Evolutionary conservation across 139 green algal species (phyloP).

Genomic region (Coccomyxa sp.): DNA sequence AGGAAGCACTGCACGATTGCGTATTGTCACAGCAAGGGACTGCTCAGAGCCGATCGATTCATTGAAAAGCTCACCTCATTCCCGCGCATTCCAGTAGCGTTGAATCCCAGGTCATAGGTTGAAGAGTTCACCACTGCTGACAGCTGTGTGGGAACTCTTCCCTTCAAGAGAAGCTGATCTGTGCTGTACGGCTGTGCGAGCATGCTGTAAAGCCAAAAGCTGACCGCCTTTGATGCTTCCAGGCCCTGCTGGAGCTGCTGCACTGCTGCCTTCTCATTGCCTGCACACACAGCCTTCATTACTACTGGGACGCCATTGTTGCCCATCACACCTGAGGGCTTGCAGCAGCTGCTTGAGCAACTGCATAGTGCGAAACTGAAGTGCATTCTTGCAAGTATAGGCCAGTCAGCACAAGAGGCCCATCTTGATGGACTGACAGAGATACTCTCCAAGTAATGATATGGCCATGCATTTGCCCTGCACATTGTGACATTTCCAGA

Average conservation of each 20-base stretch:
- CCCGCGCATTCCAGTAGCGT: not conserved
- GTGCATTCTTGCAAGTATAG: not conserved
- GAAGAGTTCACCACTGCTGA: not conserved
- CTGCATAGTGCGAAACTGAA: not conserved
- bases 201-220: conserved; percentile 1
- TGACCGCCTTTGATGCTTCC: not conserved
- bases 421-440: not conserved
- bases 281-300: too few relatives aligned
- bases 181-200: not conserved
- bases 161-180: not conserved
- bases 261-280: not conserved
- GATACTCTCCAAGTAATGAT: not conserved
- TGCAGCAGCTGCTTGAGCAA: too few relatives aligned
- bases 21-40: not conserved
- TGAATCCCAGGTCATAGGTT: not conserved
- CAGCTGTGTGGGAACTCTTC: not conserved
- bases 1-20: not conserved
- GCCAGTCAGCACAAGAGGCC: not conserved
- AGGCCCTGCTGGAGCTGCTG: not conserved
- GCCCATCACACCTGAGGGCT: too few relatives aligned
- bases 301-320: too few relatives aligned
- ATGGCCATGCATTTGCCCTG: not conserved
- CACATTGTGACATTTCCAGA: not conserved
- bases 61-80: not conserved
- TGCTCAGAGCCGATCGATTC: not conserved